These are phyloP conservation scores for Rhododendron vialii DNA, from an alignment of 148 eudicot genomes.

Conservation along the genomic window DNA sequence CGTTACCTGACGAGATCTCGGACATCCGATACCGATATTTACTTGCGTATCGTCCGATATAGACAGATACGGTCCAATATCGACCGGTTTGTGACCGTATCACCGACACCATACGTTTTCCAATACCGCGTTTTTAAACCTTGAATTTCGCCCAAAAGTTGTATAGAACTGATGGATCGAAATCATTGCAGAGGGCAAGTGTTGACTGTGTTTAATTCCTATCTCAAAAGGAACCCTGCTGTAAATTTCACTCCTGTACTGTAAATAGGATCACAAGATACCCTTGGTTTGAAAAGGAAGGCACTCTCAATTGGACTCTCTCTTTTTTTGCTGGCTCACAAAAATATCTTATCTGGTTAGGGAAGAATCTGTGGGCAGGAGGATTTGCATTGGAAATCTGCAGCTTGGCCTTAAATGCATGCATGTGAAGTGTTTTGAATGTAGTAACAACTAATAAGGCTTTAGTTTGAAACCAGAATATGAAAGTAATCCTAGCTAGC, in stretches of 20 bases:
- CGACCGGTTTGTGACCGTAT: neutral
- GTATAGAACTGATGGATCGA: neutral
- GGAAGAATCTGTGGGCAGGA: slow-evolving; percentile 22
- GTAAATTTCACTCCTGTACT: neutral
- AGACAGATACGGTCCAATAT: neutral
- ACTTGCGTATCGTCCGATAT: no score
- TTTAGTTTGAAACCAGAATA: neutral
- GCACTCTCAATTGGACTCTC: neutral
- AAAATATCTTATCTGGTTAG: neutral
- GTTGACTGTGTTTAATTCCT: neutral
- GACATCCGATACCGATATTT: neutral
- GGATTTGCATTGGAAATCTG: slow-evolving; percentile 27
- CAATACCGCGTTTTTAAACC: neutral
- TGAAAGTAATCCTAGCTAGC: neutral
- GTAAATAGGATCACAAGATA: slow-evolving; percentile 5
- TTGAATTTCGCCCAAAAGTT: neutral
- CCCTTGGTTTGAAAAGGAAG: neutral
- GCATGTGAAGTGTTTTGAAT: slow-evolving; percentile 23
- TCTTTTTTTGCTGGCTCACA: neutral
- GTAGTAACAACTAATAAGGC: neutral
- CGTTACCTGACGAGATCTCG: rapidly evolving
- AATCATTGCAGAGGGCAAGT: neutral
- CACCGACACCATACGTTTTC: neutral
- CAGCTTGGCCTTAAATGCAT: slow-evolving; percentile 31
- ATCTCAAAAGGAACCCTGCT: neutral